A percentile compares a stretch with the other conserved stretches of the same genome.
These are phyloP conservation scores for Euphorbia lathyris DNA, from an alignment of 345 rosid species.

Conservation along the genomic window DNA sequence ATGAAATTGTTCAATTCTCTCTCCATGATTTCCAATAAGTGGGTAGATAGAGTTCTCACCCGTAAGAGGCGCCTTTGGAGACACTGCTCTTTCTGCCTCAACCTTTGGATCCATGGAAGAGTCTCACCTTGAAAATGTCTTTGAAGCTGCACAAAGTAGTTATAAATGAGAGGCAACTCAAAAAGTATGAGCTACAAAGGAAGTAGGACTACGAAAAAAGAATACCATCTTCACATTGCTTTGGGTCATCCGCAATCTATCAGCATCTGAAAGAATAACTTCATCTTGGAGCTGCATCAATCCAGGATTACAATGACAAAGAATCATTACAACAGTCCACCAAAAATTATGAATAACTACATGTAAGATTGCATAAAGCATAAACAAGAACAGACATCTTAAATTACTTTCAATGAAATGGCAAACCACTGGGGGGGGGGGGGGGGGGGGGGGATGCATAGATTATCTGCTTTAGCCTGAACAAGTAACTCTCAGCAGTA, in stretches of 20 bases:
- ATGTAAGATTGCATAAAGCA: neutral
- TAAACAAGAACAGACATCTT: neutral
- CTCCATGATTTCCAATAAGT: neutral
- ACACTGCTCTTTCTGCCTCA: slow-evolving; percentile 89
- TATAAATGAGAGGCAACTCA: slow-evolving; percentile 20
- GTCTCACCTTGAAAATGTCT: slow-evolving; percentile 96
- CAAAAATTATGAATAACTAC: neutral
- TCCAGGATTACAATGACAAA: slow-evolving; percentile 14
- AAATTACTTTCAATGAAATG: neutral
- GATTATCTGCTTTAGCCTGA: neutral
- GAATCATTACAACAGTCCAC: slow-evolving; percentile 6
- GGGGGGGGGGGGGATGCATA: no score
- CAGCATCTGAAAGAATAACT: slow-evolving; percentile 81
- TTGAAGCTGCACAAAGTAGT: slow-evolving; percentile 61
- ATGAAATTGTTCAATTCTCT: neutral
- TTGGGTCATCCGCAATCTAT: slow-evolving; percentile 78
- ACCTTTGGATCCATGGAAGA: slow-evolving; percentile 81
- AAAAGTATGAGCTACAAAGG: slow-evolving; percentile 1
- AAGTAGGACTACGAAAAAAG: slow-evolving; percentile 1
- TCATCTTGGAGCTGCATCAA: slow-evolving; percentile 62
- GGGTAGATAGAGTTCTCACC: slow-evolving; percentile 36
- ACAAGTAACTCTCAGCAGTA: neutral
- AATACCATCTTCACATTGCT: slow-evolving; percentile 87
- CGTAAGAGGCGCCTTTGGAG: slow-evolving; percentile 91
- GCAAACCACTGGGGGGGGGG: neutral